Evolutionary conservation across 768 basidiomycete species (phyloP).

Genomic region (Kwoniella dejecticola): DNA sequence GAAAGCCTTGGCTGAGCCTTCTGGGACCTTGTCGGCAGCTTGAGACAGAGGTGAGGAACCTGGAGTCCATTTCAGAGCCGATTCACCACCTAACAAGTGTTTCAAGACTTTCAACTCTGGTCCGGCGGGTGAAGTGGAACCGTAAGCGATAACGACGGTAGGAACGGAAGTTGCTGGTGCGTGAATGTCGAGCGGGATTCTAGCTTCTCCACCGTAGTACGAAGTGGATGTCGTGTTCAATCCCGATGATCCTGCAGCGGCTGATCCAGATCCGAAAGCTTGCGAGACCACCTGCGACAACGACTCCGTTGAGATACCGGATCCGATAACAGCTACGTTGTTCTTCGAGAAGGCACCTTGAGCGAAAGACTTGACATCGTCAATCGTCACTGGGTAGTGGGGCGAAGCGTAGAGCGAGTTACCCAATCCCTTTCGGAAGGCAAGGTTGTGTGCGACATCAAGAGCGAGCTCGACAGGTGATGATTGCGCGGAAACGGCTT

Average conservation of each 20-base stretch:
- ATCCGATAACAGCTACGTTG: conserved; percentile 83
- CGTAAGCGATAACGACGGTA: conserved; percentile 86
- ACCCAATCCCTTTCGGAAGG: conserved; percentile 93
- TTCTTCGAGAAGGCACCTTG: conserved; percentile 70
- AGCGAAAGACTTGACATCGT: conserved; percentile 72
- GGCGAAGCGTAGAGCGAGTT: conserved; percentile 81
- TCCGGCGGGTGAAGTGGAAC: conserved; percentile 64
- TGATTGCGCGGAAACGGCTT: conserved; percentile 65
- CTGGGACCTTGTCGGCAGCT: conserved; percentile 60
- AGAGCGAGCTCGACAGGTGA: conserved; percentile 72
- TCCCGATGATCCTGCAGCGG: conserved; percentile 52
- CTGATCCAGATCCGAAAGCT: conserved; percentile 63
- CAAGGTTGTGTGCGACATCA: conserved; percentile 83
- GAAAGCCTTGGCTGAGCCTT: conserved; percentile 69
- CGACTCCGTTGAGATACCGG: conserved; percentile 71
- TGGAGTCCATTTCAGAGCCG: conserved; percentile 84
- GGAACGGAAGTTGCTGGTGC: conserved; percentile 60
- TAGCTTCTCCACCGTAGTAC: conserved; percentile 85
- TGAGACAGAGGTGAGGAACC: conserved; percentile 70
- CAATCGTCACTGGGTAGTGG: conserved; percentile 60
- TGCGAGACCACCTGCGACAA: conserved; percentile 73
- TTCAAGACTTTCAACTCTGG: conserved; percentile 77
- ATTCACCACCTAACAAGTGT: conserved; percentile 74
- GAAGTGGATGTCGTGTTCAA: conserved; percentile 58
- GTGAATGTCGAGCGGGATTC: conserved; percentile 62